Percentiles rank a stretch among this genome's conserved stretches.
Evolutionary conservation across 2,329 filamentous ascomycete genomes (phyloP).

Genomic region (Curvularia hawaiiensis): DNA sequence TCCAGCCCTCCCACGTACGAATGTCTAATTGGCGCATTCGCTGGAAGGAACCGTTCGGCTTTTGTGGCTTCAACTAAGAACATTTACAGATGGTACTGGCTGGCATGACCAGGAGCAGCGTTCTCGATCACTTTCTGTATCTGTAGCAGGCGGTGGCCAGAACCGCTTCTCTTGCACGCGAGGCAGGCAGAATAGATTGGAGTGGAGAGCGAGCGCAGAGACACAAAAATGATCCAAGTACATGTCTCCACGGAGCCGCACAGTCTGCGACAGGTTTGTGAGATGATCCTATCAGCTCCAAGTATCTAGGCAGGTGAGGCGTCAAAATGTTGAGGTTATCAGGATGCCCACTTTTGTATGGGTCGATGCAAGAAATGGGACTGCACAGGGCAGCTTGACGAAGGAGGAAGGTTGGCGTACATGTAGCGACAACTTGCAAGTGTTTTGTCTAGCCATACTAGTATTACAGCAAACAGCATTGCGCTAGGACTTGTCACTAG

Average conservation of each 20-base stretch:
- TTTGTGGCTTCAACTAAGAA: constrained; percentile 7
- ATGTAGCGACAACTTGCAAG: constrained; percentile 14
- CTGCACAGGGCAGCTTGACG: constrained; percentile 9
- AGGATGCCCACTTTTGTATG: not conserved
- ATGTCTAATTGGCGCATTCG: constrained; percentile 13
- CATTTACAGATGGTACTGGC: constrained; percentile 7
- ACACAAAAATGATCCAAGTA: constrained; percentile 5
- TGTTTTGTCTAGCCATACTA: constrained; percentile 17
- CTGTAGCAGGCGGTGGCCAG: constrained; percentile 2
- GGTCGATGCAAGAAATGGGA: constrained; percentile 17
- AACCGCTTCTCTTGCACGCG: constrained; percentile 11
- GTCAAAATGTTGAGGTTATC: constrained; percentile 11
- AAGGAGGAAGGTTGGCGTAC: constrained; percentile 26
- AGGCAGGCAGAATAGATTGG: constrained; percentile 10
- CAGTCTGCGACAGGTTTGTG: constrained; percentile 1
- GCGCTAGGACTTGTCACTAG: constrained; percentile 24
- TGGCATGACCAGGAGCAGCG: constrained; percentile 1
- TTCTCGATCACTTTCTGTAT: constrained; percentile 6
- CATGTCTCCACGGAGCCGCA: not conserved
- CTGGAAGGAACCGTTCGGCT: constrained; percentile 5
- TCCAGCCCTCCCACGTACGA: constrained; percentile 7
- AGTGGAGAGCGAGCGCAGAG: constrained; percentile 1
- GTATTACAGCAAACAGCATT: constrained; percentile 19
- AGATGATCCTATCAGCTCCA: not conserved
- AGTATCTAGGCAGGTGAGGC: not conserved